Evolutionary conservation across 1,284 basidiomycete genomes (phyloP), one percentile per base, ranked within the genome.

Genomic region (Melampsora abietis-canadensis): DNA sequence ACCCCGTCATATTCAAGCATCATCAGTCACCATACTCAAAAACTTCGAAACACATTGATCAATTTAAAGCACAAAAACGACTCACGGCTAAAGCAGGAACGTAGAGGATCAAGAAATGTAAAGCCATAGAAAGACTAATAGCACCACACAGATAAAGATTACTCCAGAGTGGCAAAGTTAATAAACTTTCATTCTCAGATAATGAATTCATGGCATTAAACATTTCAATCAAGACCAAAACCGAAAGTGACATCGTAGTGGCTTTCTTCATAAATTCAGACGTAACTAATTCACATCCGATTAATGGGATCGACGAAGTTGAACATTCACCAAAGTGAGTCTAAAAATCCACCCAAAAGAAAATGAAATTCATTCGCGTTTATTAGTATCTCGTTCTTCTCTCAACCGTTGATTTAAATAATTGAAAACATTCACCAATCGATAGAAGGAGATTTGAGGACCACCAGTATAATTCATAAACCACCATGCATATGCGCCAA

Each of bases 161-260:
- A 82, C 89, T 90, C 93, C 94, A 96, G 19, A 96, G 83, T 1
- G 95, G 94, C 61, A 98, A 85, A 24, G 87, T 87, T 65, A 98
- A 83, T 77, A 98, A 83, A 77, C 90, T 92, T 84, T 98, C 95
- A 82, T 96, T 96, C 84, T 98, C 96, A n/a, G 91, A 94, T 47
- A 98, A 85, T 69, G 94, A 97, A 83, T 98, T 98, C 88, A 96
- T 93, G 24, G 95, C 95, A 84, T 98, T 98, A 85, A 97, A 94
- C 96, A 98, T 98, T 84, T 98, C 96, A 72, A 98, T 86, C n/a
- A 85, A 84, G 67, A 96, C 94, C 69, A 96, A 86, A 79, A 96
- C 95, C 30, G 93, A 95, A 54, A 98, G 85, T 77, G 92, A 94
- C 85, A 98, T 93, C 27, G 96, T 98, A 69, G 94, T 94, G 12